Evolutionary conservation across 768 basidiomycete species (phyloP), one percentile per base, ranked within the genome.

Genomic region (Phaffia australis): DNA sequence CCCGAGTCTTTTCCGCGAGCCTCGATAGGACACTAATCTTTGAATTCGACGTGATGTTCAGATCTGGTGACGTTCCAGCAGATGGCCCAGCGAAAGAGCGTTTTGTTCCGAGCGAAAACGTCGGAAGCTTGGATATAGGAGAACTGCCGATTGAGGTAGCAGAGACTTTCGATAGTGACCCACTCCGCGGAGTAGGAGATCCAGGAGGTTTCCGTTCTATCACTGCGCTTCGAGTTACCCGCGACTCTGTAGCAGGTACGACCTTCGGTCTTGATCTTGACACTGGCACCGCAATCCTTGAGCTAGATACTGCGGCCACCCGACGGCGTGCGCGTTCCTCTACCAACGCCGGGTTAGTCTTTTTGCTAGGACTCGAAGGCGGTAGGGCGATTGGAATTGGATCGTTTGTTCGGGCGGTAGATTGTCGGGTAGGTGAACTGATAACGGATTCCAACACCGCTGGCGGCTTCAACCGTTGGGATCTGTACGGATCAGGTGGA

Each of bases 381-480:
- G 59, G 46, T 16, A 48, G 25, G 23, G 59, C 46, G 8, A 35
- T n/a, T 3, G 59, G 25, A 6, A 9, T 9, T 6, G 25, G 46
- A 3, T 1, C 15, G 19, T 8, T 8, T n/a, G 29, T 7, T 5
- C 35, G 35, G 21, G 58, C 2, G 14, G 32, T 35, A 21, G 16
- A 1, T 7, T 23, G 14, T 49, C 27, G 51, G 51, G 51, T 27
- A 5, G 35, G 51, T 52, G n/a, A 27, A 16, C 46, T 1, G 42
- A 27, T n/a, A 19, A 32, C 2, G 19, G 15, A 1, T 16, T 65
- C 64, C n/a, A 50, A 50, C 14, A 54, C 56, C 35, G 46, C 57
- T 51, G 64, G 60, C 57, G 64, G 60, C 57, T 65, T 65, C 29
- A 50, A 50, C 21, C 56, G 56, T n/a, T 65, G 56, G 29, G 27